Evolutionary conservation across 768 basidiomycete genomes (phyloP), one percentile per base, ranked within the genome.

Genomic region (Daedalea quercina): DNA sequence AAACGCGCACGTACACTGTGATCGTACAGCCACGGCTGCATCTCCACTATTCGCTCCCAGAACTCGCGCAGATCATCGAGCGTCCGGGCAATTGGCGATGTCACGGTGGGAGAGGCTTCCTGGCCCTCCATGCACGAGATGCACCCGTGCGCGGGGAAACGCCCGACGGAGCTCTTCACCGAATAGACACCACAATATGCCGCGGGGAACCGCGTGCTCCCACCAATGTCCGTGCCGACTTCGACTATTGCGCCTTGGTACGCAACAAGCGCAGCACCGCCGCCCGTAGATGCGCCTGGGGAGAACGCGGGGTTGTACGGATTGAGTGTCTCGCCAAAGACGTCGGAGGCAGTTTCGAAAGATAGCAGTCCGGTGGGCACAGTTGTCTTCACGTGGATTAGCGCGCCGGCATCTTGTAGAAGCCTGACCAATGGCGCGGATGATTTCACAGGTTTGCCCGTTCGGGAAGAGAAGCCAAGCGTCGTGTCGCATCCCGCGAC

Each of bases 251-350:
- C 65, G 9, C 78, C 78, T 11, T 70, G 69, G 33, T 66, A 62
- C 0, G 78, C 78, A 2, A 80, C 60, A 19, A 80, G 67, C 8
- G 79, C 76, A 1, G 66, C 72, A 20, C 78, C 79, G 6, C 79
- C 79, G 24, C 79, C 79, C 0, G 76, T 76, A 0, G 78, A 79
- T 23, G 75, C 79, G 3, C 78, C 78, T 11, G 70, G 69, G 0
- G 60, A 64, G 49, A 68, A 72, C 7, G 68, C 66, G 3, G 64
- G 53, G 52, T 77, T 76, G 62, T 75, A 72, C 0, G 79, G 79
- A 59, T 80, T 80, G 13, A 63, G 65, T 3, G 77, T 78, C 28
- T 64, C 65, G 9, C 77, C 78, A 53, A 72, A 79, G 2, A 77
- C 57, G 55, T 76, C 71, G 42, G 76, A 76, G 44, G 60, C 54